Evolutionary conservation across 208 protist genomes (phyloP).

Genomic region (Crithidia brevicula): DNA sequence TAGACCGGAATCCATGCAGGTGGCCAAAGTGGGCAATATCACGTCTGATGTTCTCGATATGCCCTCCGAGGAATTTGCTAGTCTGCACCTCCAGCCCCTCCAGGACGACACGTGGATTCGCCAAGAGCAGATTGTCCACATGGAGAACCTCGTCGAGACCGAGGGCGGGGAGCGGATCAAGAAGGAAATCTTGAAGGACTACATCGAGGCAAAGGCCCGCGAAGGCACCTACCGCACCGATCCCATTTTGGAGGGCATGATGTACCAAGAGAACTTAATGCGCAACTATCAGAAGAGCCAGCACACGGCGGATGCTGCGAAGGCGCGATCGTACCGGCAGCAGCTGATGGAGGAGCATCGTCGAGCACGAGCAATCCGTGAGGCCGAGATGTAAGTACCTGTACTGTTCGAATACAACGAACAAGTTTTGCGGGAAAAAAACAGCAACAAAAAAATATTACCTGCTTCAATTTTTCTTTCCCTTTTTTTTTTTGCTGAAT

Average conservation of each 20-base stretch:
- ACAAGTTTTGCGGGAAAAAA: too few species aligned
- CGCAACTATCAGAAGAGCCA: constrained; percentile 60
- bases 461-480: too few species aligned
- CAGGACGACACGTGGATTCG: constrained; percentile 90
- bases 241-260: constrained; percentile 80
- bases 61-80: constrained; percentile 70
- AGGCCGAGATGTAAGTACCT: constrained; percentile 18
- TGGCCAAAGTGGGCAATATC: not conserved
- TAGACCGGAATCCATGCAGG: constrained; percentile 1
- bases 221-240: constrained; percentile 36
- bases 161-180: constrained; percentile 64
- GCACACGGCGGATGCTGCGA: constrained; percentile 40
- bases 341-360: constrained; percentile 58
- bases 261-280: constrained; percentile 85
- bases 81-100: constrained; percentile 69
- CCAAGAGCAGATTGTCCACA: constrained; percentile 64
- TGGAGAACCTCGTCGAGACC: constrained; percentile 70
- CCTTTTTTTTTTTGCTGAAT: too few species aligned
- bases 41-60: constrained; percentile 42
- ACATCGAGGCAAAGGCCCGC: constrained; percentile 49
- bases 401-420: too few species aligned
- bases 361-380: constrained; percentile 25
- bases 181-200: constrained; percentile 73
- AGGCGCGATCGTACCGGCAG: constrained; percentile 59
- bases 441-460: too few species aligned